A percentile compares a stretch with the other conserved stretches of the same genome.
phyloP scores from a whole-genome alignment of 257 asterid species.

The Capsicum baccatum region DNA sequence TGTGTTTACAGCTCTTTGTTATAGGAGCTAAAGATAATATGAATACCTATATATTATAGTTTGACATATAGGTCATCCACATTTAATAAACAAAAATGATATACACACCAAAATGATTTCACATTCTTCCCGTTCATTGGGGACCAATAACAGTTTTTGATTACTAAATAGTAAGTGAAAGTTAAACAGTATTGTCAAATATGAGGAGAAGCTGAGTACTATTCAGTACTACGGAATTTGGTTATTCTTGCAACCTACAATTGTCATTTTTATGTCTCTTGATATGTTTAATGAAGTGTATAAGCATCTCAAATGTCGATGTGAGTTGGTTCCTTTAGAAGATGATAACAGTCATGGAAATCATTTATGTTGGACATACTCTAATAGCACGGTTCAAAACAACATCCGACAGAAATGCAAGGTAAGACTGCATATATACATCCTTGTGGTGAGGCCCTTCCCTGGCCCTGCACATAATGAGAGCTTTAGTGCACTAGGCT shows the following conservation, averaged over 20 bases:
- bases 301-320: not conserved
- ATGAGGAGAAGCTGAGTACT: not conserved
- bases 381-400: not conserved
- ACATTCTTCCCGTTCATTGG: not conserved
- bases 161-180: slow-evolving; percentile 19
- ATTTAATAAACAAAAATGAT: not conserved
- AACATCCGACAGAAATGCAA: no score
- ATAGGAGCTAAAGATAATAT: not conserved
- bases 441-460: no score
- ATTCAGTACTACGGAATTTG: not conserved
- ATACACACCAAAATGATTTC: not conserved
- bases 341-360: not conserved
- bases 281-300: not conserved
- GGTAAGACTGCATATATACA: no score
- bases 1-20: not conserved
- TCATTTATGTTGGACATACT: not conserved
- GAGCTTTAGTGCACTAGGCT: no score
- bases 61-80: not conserved
- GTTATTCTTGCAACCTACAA: not conserved
- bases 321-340: not conserved
- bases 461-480: no score
- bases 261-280: not conserved
- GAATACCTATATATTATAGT: not conserved
- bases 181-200: not conserved
- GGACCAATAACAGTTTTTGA: not conserved